Evolutionary conservation across 768 basidiomycete species (phyloP).

Genomic region (Xerocomus potaroensis): DNA sequence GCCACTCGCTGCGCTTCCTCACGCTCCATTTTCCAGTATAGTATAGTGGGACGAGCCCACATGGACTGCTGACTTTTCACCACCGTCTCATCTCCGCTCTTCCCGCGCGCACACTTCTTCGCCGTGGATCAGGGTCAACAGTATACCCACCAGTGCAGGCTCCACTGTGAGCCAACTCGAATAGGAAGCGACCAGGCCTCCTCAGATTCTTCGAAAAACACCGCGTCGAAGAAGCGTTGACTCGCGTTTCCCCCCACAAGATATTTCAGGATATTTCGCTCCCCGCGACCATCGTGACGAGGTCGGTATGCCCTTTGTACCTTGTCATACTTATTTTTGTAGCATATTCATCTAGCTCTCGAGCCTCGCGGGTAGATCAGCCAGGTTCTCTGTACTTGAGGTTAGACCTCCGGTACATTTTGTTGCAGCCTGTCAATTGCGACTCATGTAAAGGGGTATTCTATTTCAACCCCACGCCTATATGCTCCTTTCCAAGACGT

Average conservation of each 20-base stretch:
- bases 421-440: no score
- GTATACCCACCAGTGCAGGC: slow-evolving; percentile 14
- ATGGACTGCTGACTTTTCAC: neutral
- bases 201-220: slow-evolving; percentile 28
- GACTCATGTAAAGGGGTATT: neutral
- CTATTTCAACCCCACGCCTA: neutral
- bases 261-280: slow-evolving; percentile 26
- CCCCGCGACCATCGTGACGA: slow-evolving; percentile 7
- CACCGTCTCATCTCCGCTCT: slow-evolving; percentile 16
- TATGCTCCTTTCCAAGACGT: neutral
- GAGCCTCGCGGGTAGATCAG: slow-evolving; percentile 16
- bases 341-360: neutral
- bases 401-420: no score
- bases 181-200: slow-evolving; percentile 12
- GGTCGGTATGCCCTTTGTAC: slow-evolving; percentile 1
- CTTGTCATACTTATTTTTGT: slow-evolving; percentile 25
- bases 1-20: slow-evolving; percentile 23
- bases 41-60: neutral
- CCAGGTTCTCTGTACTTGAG: neutral
- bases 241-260: slow-evolving; percentile 10
- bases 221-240: slow-evolving; percentile 26
- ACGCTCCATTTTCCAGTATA: slow-evolving; percentile 13
- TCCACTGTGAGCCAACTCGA: slow-evolving; percentile 4
- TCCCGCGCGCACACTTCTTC: slow-evolving; percentile 25
- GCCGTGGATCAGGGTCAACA: slow-evolving; percentile 30